Conservation (phyloP, 495 filamentous ascomycete genomes). For the Annulohypoxylon stygium region DNA sequence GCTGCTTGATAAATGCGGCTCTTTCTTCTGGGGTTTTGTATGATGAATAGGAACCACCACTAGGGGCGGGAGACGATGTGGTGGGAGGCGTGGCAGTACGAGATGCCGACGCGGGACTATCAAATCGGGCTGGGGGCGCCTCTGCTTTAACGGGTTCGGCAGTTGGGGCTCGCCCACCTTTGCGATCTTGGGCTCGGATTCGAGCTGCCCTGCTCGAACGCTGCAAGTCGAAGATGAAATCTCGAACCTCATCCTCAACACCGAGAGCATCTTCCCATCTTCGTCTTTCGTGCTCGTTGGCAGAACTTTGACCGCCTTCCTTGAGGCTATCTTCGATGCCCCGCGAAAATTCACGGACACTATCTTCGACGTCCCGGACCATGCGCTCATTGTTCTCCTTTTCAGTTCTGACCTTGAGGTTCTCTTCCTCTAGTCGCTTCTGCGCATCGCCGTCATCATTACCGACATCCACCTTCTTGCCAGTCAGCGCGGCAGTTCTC, state of each 20-base stretch:
- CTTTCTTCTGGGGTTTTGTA: constrained; percentile 92
- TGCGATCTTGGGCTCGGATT: constrained; percentile 76
- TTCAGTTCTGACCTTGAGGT: constrained; percentile 80
- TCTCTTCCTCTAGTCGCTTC: constrained; percentile 89
- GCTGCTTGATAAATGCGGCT: constrained; percentile 95
- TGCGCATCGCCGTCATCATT: constrained; percentile 81
- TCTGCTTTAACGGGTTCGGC: constrained; percentile 61
- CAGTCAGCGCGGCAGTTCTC: constrained; percentile 90
- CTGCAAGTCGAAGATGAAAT: constrained; percentile 97
- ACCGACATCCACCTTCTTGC: constrained; percentile 74
- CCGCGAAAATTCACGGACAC: constrained; percentile 87
- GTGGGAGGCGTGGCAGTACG: constrained; percentile 61
- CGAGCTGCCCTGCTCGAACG: constrained; percentile 81
- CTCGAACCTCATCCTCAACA: constrained; percentile 94
- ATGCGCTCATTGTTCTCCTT: constrained; percentile 94
- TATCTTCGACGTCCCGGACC: constrained; percentile 97
- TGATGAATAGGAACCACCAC: constrained; percentile 74
- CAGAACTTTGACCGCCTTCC: constrained; percentile 76
- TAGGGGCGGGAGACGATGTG: constrained; percentile 52
- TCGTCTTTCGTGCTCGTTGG: constrained; percentile 85
- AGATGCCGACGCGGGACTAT: constrained; percentile 57
- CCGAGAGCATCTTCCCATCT: constrained; percentile 98
- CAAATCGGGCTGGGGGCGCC: constrained; percentile 55
- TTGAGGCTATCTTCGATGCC: constrained; percentile 89
- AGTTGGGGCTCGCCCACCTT: constrained; percentile 59